These are phyloP conservation scores for Hirsutella minnesotensis DNA, from an alignment of 2,329 filamentous ascomycete genomes.

Conservation along the genomic window DNA sequence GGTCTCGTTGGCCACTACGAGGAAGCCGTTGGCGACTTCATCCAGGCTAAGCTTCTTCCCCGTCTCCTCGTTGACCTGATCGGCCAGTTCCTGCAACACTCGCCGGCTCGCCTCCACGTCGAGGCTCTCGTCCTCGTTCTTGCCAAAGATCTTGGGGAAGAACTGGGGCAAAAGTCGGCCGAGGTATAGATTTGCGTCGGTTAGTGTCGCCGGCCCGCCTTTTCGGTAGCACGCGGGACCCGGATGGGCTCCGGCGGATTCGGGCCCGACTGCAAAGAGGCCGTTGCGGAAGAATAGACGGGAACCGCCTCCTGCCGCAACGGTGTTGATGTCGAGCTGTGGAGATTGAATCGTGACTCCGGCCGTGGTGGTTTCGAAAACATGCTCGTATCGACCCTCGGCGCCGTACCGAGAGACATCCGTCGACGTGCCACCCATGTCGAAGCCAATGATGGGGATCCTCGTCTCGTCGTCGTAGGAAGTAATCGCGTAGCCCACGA, in stretches of 20 bases:
- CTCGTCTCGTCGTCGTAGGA: slow-evolving; percentile 57
- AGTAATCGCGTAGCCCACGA: slow-evolving; percentile 64
- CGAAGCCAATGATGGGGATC: slow-evolving; percentile 64
- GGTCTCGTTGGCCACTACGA: slow-evolving; percentile 23
- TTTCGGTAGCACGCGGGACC: slow-evolving; percentile 66
- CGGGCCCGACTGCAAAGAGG: slow-evolving; percentile 61
- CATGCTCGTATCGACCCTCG: slow-evolving; percentile 25
- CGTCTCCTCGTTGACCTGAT: slow-evolving; percentile 26
- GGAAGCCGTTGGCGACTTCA: slow-evolving; percentile 23
- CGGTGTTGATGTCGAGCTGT: slow-evolving; percentile 73
- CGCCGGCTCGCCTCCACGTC: slow-evolving; percentile 29
- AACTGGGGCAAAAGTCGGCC: slow-evolving; percentile 49
- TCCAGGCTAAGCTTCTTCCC: slow-evolving; percentile 13
- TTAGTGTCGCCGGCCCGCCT: slow-evolving; percentile 58
- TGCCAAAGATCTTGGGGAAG: slow-evolving; percentile 50
- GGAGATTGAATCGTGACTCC: slow-evolving; percentile 69
- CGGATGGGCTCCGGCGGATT: slow-evolving; percentile 58
- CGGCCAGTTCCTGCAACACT: slow-evolving; percentile 21
- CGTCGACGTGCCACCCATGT: slow-evolving; percentile 61
- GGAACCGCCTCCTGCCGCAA: slow-evolving; percentile 65
- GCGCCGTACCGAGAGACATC: slow-evolving; percentile 56
- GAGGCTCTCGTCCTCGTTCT: slow-evolving; percentile 17
- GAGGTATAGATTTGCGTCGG: slow-evolving; percentile 59
- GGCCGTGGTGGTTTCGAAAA: slow-evolving; percentile 66
- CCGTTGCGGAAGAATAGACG: slow-evolving; percentile 61